Conservation (phyloP, 805 yeast genomes). For the Candida quercuum region DNA sequence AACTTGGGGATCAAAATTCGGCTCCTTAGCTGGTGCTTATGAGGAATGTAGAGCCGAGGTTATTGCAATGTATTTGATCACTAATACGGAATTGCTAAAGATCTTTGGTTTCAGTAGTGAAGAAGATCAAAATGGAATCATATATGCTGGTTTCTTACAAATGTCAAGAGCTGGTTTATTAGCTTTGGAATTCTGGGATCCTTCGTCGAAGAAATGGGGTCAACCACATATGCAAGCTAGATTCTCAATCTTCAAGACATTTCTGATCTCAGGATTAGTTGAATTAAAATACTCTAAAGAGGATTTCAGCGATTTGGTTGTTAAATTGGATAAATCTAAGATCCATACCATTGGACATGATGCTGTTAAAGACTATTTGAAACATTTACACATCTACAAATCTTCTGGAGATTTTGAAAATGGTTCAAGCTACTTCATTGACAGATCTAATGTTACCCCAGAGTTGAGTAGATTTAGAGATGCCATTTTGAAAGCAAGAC, state of each 20-base stretch:
- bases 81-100: constrained; percentile 59
- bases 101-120: constrained; percentile 64
- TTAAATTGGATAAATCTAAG: constrained; percentile 54
- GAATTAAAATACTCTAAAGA: constrained; percentile 42
- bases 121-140: constrained; percentile 57
- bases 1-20: constrained; percentile 88
- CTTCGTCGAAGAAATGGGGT: constrained; percentile 78
- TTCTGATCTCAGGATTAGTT: constrained; percentile 60
- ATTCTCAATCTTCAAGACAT: constrained; percentile 74
- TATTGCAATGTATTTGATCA: constrained; percentile 76
- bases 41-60: constrained; percentile 94
- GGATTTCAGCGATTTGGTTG: constrained; percentile 52
- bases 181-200: constrained; percentile 86
- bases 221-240: constrained; percentile 95
- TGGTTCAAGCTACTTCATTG: constrained; percentile 60
- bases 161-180: constrained; percentile 88
- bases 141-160: constrained; percentile 62
- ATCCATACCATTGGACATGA: constrained; percentile 66
- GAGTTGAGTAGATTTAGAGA: constrained; percentile 65
- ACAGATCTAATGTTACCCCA: constrained; percentile 61
- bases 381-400: constrained; percentile 72
- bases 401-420: constrained; percentile 64
- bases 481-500: constrained; percentile 61
- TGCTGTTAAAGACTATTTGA: constrained; percentile 66
- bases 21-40: constrained; percentile 77